These are phyloP conservation scores for Gypsophila paniculata DNA, from an alignment of 179 eudicot species.

Conservation along the genomic window DNA sequence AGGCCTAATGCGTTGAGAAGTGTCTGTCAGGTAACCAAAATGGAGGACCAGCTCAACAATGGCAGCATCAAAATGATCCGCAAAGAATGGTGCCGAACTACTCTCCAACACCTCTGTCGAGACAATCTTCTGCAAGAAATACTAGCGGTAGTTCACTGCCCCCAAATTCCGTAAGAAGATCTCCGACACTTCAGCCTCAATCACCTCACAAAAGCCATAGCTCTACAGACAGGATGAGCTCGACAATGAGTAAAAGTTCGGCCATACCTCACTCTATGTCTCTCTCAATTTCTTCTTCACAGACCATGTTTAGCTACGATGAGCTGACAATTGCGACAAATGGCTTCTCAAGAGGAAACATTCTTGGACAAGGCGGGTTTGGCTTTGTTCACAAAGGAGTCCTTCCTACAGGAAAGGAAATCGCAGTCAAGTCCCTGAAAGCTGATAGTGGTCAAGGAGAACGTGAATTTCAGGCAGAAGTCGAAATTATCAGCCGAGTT, in stretches of 20 bases:
- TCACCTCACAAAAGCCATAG: conserved; percentile 40
- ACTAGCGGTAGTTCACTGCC: conserved; percentile 10
- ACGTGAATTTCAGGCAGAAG: conserved; percentile 85
- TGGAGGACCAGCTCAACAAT: conserved; percentile 21
- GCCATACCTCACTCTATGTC: conserved; percentile 56
- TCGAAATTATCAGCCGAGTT: conserved; percentile 85
- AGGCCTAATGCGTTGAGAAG: background rate
- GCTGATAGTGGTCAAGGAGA: conserved; percentile 82
- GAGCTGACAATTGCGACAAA: conserved; percentile 76
- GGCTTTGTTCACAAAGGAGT: conserved; percentile 82
- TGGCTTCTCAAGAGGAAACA: conserved; percentile 63
- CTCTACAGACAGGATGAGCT: conserved; percentile 51
- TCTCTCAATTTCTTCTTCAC: conserved; percentile 48
- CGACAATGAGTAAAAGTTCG: conserved; percentile 46
- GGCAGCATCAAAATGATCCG: conserved; percentile 29
- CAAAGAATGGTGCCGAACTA: conserved; percentile 9
- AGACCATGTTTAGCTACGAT: conserved; percentile 62
- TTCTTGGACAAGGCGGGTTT: conserved; percentile 92
- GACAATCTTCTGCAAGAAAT: conserved; percentile 27
- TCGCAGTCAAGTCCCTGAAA: conserved; percentile 80
- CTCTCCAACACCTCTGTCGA: conserved; percentile 29
- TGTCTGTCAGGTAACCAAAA: conserved; percentile 23
- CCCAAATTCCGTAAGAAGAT: conserved; percentile 14
- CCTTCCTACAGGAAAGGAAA: conserved; percentile 83
- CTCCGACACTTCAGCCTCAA: conserved; percentile 37